Percentiles rank a stretch among this genome's conserved stretches.
Evolutionary conservation across 2,329 filamentous ascomycete genomes (phyloP).

Genomic region (Diaporthe helianthi): DNA sequence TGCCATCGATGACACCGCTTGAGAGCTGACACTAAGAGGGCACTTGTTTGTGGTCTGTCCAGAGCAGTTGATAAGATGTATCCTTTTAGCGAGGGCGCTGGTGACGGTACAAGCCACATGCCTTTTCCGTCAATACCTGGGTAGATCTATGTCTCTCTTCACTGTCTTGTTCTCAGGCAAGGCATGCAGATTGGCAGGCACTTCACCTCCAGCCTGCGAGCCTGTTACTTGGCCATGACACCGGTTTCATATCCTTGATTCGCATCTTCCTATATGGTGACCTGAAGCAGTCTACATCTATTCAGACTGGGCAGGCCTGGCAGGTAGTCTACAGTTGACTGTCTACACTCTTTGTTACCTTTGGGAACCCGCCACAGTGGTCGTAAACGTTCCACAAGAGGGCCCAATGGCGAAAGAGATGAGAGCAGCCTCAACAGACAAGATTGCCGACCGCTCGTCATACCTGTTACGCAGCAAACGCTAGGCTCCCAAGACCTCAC

Average conservation of each 20-base stretch:
- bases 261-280: not conserved
- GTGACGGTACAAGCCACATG: slow-evolving; percentile 12
- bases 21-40: not conserved
- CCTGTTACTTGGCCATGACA: not conserved
- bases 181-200: not conserved
- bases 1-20: not conserved
- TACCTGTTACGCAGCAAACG: slow-evolving; percentile 11
- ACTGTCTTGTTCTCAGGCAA: not conserved
- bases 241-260: not conserved
- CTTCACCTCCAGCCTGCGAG: not conserved
- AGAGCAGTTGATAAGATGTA: slow-evolving; percentile 12
- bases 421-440: not conserved
- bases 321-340: not conserved
- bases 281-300: not conserved
- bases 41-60: not conserved
- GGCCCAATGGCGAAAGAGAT: not conserved
- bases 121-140: slow-evolving; percentile 27
- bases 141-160: not conserved
- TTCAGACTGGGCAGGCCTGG: not conserved
- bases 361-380: not conserved
- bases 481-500: slow-evolving; percentile 27
- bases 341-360: not conserved
- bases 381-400: not conserved
- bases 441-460: slow-evolving; percentile 23
- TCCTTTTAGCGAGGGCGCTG: not conserved